These are phyloP conservation scores for Pleurozium schreberi DNA, from an alignment of 225 moss, liverwort and hornwort genomes.

Conservation along the genomic window DNA sequence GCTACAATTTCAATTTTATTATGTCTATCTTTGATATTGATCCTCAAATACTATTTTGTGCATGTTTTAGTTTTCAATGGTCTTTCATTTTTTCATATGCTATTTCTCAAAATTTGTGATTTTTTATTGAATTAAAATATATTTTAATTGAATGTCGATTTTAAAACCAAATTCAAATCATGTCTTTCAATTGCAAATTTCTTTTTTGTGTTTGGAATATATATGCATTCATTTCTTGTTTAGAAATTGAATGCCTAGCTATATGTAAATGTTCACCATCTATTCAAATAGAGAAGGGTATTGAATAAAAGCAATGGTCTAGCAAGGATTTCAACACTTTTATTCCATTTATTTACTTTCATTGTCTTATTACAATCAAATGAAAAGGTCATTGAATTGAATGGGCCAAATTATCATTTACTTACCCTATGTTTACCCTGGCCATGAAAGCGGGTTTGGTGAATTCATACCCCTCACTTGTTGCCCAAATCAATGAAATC, in stretches of 20 bases:
- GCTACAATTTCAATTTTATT: background rate
- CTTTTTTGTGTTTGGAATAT: background rate
- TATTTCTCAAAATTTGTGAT: no score
- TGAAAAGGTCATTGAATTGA: background rate
- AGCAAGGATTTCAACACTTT: background rate
- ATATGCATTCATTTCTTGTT: background rate
- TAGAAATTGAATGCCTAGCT: fast-evolving
- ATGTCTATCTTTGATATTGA: background rate
- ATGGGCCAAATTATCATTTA: background rate
- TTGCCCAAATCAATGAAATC: no score
- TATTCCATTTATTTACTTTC: background rate
- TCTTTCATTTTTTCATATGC: background rate
- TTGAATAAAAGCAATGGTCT: background rate
- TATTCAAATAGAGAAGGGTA: background rate
- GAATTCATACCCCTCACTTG: no score
- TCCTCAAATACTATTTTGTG: background rate
- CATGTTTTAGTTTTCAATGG: fast-evolving
- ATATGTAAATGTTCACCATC: background rate
- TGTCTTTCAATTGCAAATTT: background rate
- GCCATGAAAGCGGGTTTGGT: no score
- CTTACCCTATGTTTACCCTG: no score
- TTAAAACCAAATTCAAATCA: background rate
- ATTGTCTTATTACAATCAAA: background rate
- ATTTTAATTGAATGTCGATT: background rate
- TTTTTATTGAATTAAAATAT: background rate